Conservation (phyloP, 2,329 filamentous ascomycete genomes). For the Penicillium sp. region DNA sequence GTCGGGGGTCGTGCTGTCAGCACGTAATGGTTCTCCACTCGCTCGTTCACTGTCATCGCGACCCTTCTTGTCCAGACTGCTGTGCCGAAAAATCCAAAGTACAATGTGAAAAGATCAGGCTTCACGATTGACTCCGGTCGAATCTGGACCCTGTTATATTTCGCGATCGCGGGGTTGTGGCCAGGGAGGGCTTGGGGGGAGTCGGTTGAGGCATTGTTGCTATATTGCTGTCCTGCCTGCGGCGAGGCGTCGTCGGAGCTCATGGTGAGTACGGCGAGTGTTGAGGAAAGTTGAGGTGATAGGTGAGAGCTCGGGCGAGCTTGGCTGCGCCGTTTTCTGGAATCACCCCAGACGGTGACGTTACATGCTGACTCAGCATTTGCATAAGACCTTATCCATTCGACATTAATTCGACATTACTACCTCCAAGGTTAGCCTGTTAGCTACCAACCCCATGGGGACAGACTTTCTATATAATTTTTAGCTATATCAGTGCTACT, state of each 20-base stretch:
- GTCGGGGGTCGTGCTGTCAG: slow-evolving; percentile 28
- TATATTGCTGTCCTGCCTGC: slow-evolving; percentile 10
- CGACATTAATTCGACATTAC: not conserved
- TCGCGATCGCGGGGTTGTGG: slow-evolving; percentile 14
- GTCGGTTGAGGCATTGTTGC: slow-evolving; percentile 4
- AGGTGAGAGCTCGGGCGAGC: not conserved
- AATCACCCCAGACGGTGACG: slow-evolving; percentile 9
- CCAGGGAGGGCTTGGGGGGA: slow-evolving; percentile 1
- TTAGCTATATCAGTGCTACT: not conserved
- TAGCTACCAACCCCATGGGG: not conserved
- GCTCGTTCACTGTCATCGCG: slow-evolving; percentile 3
- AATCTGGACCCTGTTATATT: slow-evolving; percentile 18
- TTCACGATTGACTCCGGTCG: slow-evolving; percentile 26
- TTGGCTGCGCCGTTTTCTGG: not conserved
- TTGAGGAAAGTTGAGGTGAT: not conserved
- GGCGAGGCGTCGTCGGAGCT: slow-evolving; percentile 26
- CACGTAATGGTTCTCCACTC: slow-evolving; percentile 23
- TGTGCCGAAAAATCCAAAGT: slow-evolving; percentile 28
- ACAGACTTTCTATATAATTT: not conserved
- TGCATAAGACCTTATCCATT: not conserved
- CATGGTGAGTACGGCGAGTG: slow-evolving; percentile 17
- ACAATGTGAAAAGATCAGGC: slow-evolving; percentile 28
- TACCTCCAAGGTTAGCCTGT: not conserved
- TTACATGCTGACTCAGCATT: slow-evolving; percentile 15
- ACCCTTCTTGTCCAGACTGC: slow-evolving; percentile 19